Base-by-base conservation (phyloP, 805 yeast species). In the Candida easanensis region DNA sequence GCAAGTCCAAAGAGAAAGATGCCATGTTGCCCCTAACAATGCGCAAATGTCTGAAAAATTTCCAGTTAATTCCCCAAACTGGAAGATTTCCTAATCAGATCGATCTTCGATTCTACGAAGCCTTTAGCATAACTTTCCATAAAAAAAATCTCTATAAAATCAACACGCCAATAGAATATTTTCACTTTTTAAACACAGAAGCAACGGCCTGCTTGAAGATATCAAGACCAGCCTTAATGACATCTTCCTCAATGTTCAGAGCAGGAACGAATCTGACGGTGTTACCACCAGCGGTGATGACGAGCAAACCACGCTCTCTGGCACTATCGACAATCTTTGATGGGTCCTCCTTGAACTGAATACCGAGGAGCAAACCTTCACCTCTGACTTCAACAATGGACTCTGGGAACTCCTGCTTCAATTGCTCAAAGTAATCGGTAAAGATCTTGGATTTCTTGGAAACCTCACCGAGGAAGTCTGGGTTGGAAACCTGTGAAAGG, bases 211-310 rank as follows among this genome's bases (percentile, higher is more conserved):
- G 61, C 44, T 77, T 83, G 45, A 91, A 76, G 34, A 89, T 77
- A 13, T 72, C 73, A 39, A 93, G 64, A 26, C 98, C 99, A 50
- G 79, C 76, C 34, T 71, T 71, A 33, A 88, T 79, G 31, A 74
- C 79, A 22, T 79, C 81, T 41, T 82, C 80, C 22, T 80, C 82
- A 47, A 90, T 88, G 53, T 84, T 89, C 60, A 93, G 73, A 7
- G 98, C 93, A 25, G 99, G 99, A 23, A 91, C 93, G 50, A 93
- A 73, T 66, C 99, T 79, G 41, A 93, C 69, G 9, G 93, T 91
- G 62, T 89, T 88, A 54, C 85, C 83, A 35, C 98, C 99, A 6
- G 97, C 96, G 17, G 96, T 85, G 44, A 93, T 87, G 19, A 89
- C 78, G 45, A 93, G 69, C 50, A 93, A 69, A 3, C 98, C 97